Evolutionary conservation across 495 filamentous ascomycete species (phyloP), one percentile per base, ranked within the genome.

Genomic region (Lasiosphaeria miniovina): DNA sequence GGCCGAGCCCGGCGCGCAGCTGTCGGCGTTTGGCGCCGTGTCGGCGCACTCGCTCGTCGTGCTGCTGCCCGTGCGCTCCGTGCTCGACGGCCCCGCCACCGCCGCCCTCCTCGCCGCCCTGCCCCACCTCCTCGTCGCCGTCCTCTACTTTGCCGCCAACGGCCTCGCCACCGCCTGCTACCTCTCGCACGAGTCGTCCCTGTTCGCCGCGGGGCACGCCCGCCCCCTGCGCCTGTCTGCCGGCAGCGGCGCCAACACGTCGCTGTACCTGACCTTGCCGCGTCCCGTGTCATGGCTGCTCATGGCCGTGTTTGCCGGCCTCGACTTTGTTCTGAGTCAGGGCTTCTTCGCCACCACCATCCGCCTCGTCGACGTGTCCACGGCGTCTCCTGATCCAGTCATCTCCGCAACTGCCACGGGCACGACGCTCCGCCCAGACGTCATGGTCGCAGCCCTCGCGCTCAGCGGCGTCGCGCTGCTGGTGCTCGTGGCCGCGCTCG

Each of bases 131-230:
- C 67, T 77, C 31, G 66, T 80, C 14, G 69, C 67, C 4, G 36
- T 57, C 12, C 71, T 80, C 11, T 80, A 80, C 65, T 60, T 79
- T 32, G 60, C 68, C 3, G 56, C 59, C 49, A 79, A 80, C 72
- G 60, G 66, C 15, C 65, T 76, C 41, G 52, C 78, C 24, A 73
- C 74, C 6, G 65, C 70, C 0, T 79, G 70, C 61, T 74, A 63
- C 60, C 64, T 77, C 46, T 76, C 74, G 12, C 74, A 76, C 69
- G 77, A 80, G 57, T 71, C 72, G 12, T 71, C 71, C 4, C 71
- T 67, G 35, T 78, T 76, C 61, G 76, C 73, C 0, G 49, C 69
- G 24, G 53, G 35, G 7, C 36, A 49, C 3, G 59, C 66, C 10
- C 66, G 54, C 3, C 54, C 71, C 4, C 70, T 80, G 17, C 71